phyloP scores from a whole-genome alignment of 805 yeast genomes.

The Metschnikowia matae region DNA sequence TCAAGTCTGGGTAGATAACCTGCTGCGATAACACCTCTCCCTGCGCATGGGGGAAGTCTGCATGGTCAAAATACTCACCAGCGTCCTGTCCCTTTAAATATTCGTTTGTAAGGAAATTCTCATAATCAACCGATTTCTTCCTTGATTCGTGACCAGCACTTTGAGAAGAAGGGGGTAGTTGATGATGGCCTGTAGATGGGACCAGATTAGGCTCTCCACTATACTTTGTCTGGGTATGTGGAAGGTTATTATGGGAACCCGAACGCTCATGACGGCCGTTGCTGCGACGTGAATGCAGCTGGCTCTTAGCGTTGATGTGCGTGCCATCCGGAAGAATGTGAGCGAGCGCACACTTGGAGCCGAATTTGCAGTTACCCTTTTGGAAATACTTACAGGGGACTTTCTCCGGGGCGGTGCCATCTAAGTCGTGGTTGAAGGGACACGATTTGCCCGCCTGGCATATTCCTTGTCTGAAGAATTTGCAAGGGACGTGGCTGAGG shows the following conservation, averaged over 20 bases:
- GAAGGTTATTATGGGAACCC: not conserved
- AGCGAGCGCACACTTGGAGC: slow-evolving; percentile 89
- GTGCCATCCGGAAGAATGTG: slow-evolving; percentile 88
- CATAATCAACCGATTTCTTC: not conserved
- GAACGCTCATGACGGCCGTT: slow-evolving; percentile 7
- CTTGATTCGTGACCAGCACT: not conserved
- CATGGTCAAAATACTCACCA: not conserved
- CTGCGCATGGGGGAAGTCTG: not conserved
- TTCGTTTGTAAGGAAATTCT: not conserved
- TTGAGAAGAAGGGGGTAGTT: not conserved
- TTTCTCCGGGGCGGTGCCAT: slow-evolving; percentile 47
- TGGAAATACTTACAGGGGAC: slow-evolving; percentile 89
- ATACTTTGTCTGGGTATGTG: not conserved
- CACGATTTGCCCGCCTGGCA: slow-evolving; percentile 94
- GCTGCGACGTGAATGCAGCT: slow-evolving; percentile 10
- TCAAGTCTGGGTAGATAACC: not conserved
- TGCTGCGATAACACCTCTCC: not conserved
- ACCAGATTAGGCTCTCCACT: not conserved
- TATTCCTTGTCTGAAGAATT: slow-evolving; percentile 84
- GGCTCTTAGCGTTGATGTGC: slow-evolving; percentile 53
- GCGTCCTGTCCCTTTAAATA: not conserved
- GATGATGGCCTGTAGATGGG: not conserved
- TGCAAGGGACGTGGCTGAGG: slow-evolving; percentile 93
- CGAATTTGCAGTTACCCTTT: slow-evolving; percentile 96
- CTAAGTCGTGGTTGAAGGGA: slow-evolving; percentile 81